Base-by-base conservation (phyloP, 2,329 filamentous ascomycete genomes). In the Cladosporium cucumerinum region DNA sequence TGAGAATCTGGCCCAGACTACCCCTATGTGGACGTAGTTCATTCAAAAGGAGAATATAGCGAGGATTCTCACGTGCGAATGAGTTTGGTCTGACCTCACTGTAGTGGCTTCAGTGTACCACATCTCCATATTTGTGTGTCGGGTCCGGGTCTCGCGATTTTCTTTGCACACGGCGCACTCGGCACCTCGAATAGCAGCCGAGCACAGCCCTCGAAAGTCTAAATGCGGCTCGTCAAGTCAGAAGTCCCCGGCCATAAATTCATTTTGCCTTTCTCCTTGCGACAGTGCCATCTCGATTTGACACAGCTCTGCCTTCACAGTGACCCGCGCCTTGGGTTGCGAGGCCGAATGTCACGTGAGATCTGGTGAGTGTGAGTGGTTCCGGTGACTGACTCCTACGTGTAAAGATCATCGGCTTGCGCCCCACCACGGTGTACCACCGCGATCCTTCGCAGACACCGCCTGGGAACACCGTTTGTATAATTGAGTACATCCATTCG, bases 401-500 rank as follows among this genome's bases (percentile, higher is more conserved):
- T 55, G 51, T 21, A 21, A n/a, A n/a, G 39, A 46, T 46, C 39
- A 21, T 32, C 23, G n/a, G 34, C 7, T 3, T 34, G 32, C 3
- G 32, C 30, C 30, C 26, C 51, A 32, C 25, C 28, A 30, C 28
- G 28, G 28, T 55, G 51, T 14, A 6, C n/a, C 54, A 57, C 54
- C 54, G 54, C 54, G 3, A 23, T 39, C 54, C 54, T 57, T 36
- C 32, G 54, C 32, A 26, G 54, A 57, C 54, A 57, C 54, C 54
- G 54, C 51, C 39, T 25, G n/a, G 11, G 12, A 21, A 32, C 28
- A 57, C 28, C 30, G 18, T 1, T 34, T 39, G 36, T 43, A 43
- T 43, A 43, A 21, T n/a, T 57, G 34, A 21, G 30, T 34, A 25
- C 11, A 1, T 57, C 12, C 32, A 23, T 39, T 4, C 16, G n/a